Evolutionary conservation across 2,329 filamentous ascomycete species (phyloP), one percentile per base, ranked within the genome.

Genomic region (Cytospora schulzeri): DNA sequence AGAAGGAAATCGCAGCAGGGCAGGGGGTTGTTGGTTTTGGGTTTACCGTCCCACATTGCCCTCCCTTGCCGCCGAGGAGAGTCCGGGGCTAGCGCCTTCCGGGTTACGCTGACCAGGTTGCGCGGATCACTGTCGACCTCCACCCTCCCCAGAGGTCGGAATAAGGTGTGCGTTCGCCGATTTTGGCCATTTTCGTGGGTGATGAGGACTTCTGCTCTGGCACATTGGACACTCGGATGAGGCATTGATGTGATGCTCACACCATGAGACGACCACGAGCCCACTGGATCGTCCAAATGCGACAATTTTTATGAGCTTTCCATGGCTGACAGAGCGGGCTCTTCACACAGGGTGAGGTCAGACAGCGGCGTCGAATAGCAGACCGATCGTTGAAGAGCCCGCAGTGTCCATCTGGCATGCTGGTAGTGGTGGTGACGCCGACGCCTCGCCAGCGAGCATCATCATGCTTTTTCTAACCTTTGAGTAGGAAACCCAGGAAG

Each of bases 111-210:
- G 57, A 62, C 45, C 50, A 45, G 48, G 48, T 48, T 12, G 41
- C 12, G 50, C 62, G 65, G 65, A 48, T 35, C 33, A 57, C 62
- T 62, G 65, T 66, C 65, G 19, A 65, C 62, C 65, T 65, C 26
- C 35, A 24, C 17, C 50, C n/a, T n/a, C n/a, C n/a, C n/a, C n/a
- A n/a, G n/a, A 15, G 33, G 58, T 29, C 52, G 33, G 33, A 28
- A 29, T 22, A 17, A 4, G 60, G 29, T 63, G 31, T 48, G 24
- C 24, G 50, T 38, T 57, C 60, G 60, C 53, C 60, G 60, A 29
- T 63, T 52, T 63, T 63, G 48, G 31, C 60, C 45, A 50, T 1
- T 50, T 50, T 24, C 50, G 28, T 38, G 22, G 17, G 11, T 54
- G 19, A 33, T 14, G 60, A 54, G 52, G 19, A 19, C 26, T 50